Evolutionary conservation across 805 yeast genomes (phyloP).

Genomic region (Blastobotrys mokoenaii): DNA sequence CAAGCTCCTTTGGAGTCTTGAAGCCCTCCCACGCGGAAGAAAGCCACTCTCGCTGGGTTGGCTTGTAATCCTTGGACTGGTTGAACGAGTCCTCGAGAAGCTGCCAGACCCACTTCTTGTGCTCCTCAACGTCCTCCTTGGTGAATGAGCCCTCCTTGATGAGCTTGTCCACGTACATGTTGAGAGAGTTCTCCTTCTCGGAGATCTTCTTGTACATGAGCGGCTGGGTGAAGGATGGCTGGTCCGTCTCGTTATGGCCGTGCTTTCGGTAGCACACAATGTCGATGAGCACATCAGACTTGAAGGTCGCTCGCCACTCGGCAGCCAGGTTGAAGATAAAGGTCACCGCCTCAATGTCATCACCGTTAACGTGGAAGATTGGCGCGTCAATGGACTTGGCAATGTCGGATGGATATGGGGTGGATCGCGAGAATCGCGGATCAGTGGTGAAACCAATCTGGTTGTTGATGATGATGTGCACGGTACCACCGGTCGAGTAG

Average conservation of each 20-base stretch:
- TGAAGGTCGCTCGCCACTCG: conserved; percentile 96
- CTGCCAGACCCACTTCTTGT: conserved; percentile 97
- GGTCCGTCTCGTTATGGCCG: conserved; percentile 99
- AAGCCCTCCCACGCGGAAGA: conserved; percentile 99
- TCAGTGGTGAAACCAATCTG: conserved; percentile 99
- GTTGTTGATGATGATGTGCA: conserved; percentile 92
- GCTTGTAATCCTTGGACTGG: conserved; percentile 82
- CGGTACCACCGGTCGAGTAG: conserved; percentile 96
- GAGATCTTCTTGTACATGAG: conserved; percentile 90
- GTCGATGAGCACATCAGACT: conserved; percentile 92
- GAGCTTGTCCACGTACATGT: conserved; percentile 73
- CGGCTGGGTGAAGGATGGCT: conserved; percentile 98
- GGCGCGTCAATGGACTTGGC: conserved; percentile 97
- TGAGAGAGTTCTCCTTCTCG: conserved; percentile 80
- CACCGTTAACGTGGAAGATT: conserved; percentile 98
- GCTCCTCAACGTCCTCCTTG: conserved; percentile 84
- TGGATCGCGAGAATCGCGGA: conserved; percentile 94
- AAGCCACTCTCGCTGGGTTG: conserved; percentile 94
- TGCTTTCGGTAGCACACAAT: conserved; percentile 97
- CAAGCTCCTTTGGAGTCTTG: conserved; percentile 94
- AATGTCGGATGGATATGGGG: conserved; percentile 95
- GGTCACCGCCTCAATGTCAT: conserved; percentile 89
- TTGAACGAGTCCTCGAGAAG: conserved; percentile 81
- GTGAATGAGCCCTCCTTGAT: conserved; percentile 84
- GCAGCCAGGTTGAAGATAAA: conserved; percentile 95